phyloP scores from a whole-genome alignment of 192 early-diverging fungal genomes.

The Diversispora eburnea region DNA sequence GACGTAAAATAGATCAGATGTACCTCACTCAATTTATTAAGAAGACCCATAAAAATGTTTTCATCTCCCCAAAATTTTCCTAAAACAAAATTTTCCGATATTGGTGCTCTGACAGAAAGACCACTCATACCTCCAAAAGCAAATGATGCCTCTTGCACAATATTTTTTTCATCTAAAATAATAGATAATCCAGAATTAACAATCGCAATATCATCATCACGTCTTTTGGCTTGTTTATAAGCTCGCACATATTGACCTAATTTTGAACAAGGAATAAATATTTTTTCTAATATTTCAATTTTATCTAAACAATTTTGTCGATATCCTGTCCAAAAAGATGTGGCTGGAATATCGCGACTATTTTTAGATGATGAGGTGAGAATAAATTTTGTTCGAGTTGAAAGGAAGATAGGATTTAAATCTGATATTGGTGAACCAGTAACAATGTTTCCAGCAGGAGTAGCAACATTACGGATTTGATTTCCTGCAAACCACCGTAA shows the following conservation, averaged over 20 bases:
- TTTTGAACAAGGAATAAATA: conserved; percentile 62
- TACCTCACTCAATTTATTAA: conserved; percentile 41
- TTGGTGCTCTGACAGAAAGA: conserved; percentile 56
- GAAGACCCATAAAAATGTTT: conserved; percentile 41
- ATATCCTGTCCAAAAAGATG: conserved; percentile 81
- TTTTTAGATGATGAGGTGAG: conserved; percentile 32
- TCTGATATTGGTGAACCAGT: conserved; percentile 90
- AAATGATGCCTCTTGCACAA: conserved; percentile 56
- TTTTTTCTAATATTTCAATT: conserved; percentile 63
- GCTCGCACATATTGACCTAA: conserved; percentile 60
- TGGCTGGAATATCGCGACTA: conserved; percentile 52
- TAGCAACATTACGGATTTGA: conserved; percentile 85
- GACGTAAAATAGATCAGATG: not conserved
- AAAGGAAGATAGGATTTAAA: conserved; percentile 81
- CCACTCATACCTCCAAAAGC: conserved; percentile 80
- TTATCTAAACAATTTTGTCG: conserved; percentile 63
- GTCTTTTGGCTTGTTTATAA: conserved; percentile 86
- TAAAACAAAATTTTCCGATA: conserved; percentile 38
- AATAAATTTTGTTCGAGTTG: conserved; percentile 54
- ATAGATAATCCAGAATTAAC: conserved; percentile 73
- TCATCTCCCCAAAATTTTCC: conserved; percentile 59
- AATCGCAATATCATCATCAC: conserved; percentile 87
- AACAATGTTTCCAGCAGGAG: conserved; percentile 80
- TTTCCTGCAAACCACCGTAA: conserved; percentile 76
- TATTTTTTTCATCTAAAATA: conserved; percentile 44